A percentile compares a stretch with the other conserved stretches of the same genome.
Evolutionary conservation across 768 basidiomycete species (phyloP).

Genomic region (Asterophora parasitica): DNA sequence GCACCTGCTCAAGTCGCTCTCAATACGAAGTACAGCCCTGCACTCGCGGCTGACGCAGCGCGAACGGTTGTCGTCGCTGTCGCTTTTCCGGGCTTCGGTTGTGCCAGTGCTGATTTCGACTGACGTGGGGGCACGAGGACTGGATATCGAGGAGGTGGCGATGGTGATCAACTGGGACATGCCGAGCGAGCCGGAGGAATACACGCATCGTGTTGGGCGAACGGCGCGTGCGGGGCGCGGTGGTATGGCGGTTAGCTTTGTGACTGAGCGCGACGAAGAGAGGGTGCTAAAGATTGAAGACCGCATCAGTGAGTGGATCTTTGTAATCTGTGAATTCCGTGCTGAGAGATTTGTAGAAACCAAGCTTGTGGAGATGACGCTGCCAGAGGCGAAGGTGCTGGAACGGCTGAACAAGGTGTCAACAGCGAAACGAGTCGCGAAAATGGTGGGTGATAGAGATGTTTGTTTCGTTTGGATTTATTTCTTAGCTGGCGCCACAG

Average conservation of each 20-base stretch:
- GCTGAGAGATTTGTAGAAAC: constrained; percentile 44
- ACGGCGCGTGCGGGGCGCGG: constrained; percentile 89
- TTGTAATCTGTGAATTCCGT: not conserved
- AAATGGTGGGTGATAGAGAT: constrained; percentile 63
- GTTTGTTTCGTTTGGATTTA: not conserved
- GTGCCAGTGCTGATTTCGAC: constrained; percentile 92
- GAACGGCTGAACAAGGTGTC: constrained; percentile 86
- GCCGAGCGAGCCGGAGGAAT: constrained; percentile 86
- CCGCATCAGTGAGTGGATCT: constrained; percentile 65
- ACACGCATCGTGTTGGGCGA: constrained; percentile 92
- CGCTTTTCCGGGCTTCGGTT: constrained; percentile 78
- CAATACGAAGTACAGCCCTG: constrained; percentile 81
- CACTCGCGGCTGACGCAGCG: constrained; percentile 94
- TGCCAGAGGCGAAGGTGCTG: constrained; percentile 79
- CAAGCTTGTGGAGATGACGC: constrained; percentile 63
- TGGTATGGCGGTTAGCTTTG: constrained; percentile 89
- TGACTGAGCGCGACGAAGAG: constrained; percentile 91
- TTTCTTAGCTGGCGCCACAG: constrained; percentile 31
- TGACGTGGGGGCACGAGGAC: constrained; percentile 90
- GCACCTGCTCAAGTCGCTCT: constrained; percentile 66
- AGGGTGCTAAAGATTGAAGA: constrained; percentile 78
- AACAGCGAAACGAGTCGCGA: constrained; percentile 87
- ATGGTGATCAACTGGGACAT: constrained; percentile 98
- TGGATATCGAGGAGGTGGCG: constrained; percentile 95
- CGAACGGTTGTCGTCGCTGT: constrained; percentile 79